phyloP scores from a whole-genome alignment of 78 protist species.

The Acrasis kona region DNA sequence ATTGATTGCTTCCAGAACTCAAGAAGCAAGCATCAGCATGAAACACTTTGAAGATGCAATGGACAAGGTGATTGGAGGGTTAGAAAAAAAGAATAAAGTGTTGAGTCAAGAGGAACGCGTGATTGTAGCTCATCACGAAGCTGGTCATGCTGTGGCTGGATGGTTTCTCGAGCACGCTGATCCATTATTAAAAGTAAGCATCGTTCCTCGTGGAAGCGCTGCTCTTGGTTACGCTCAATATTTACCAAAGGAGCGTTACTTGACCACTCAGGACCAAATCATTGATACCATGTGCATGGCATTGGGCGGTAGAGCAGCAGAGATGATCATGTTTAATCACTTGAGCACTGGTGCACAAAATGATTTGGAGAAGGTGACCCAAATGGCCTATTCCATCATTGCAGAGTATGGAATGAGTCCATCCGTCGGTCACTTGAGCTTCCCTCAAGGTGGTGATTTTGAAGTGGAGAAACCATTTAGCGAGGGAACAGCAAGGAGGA shows the following conservation, averaged over 20 bases:
- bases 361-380: slow-evolving; percentile 72
- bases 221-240: slow-evolving; percentile 93
- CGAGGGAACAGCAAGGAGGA: slow-evolving; percentile 51
- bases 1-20: slow-evolving; percentile 41
- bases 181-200: slow-evolving; percentile 87
- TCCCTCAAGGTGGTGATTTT: slow-evolving; percentile 1
- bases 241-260: slow-evolving; percentile 78
- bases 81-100: slow-evolving; percentile 42
- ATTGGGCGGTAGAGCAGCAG: slow-evolving; percentile 88
- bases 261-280: not conserved
- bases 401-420: slow-evolving; percentile 69
- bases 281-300: not conserved
- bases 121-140: slow-evolving; percentile 93
- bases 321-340: slow-evolving; percentile 48
- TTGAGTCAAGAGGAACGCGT: slow-evolving; percentile 40
- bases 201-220: slow-evolving; percentile 91
- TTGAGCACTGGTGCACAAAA: slow-evolving; percentile 86
- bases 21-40: slow-evolving; percentile 35
- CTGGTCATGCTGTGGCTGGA: slow-evolving; percentile 94
- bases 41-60: slow-evolving; percentile 83
- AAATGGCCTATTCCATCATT: slow-evolving; percentile 59
- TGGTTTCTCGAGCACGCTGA: slow-evolving; percentile 92
- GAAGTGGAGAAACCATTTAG: slow-evolving; percentile 65
- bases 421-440: slow-evolving; percentile 64
- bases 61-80: slow-evolving; percentile 85